Base-by-base conservation (phyloP, 108 stramenopile genomes). In the Skeletonema grethae region DNA sequence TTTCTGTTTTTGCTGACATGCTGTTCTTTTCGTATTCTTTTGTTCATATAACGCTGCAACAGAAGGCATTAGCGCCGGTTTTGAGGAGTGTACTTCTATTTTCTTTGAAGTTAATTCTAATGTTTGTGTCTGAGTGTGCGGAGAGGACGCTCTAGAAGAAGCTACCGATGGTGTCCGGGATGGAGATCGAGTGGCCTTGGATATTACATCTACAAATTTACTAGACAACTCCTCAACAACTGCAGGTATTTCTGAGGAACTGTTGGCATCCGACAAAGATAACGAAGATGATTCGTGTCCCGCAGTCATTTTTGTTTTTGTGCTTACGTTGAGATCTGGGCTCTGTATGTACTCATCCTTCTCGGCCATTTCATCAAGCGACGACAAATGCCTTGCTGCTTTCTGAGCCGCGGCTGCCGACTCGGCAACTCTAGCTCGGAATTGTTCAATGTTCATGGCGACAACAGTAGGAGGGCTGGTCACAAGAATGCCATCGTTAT, bases 341-440 rank as follows among this genome's bases (percentile, higher is more conserved):
- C 75, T 71, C 55, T 76, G 56, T 18, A 81, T 59, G 25, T 81
- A 81, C 4, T 76, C 80, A 35, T 81, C 80, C 25, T 71, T 81
- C 48, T 69, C 31, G 1, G 80, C 80, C 80, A 81, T 71, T 28
- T 81, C 75, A 72, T 82, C 80, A 1, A 82, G 76, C 57, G 77
- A 72, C 13, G 77, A 79, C 22, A 79, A 61, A 24, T 79, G 70
- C 11, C 60, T 65, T 25, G 77, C 77, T 5, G 67, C 77, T 0
- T 36, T 43, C 20, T 70, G 70, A 7, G 77, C 77, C n/a, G 77
- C 71, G 30, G 57, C 65, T 28, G 76, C 76, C 20, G 76, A 77
- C 32, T 77, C 63, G 31, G 62, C 69, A 18, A 78, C 65, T 39
- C 38, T 39, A 13, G 46, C 46, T 48, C 16, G n/a, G 18, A 48